phyloP scores from a whole-genome alignment of 2,329 filamentous ascomycete genomes.

The Lachnellula suecica region DNA sequence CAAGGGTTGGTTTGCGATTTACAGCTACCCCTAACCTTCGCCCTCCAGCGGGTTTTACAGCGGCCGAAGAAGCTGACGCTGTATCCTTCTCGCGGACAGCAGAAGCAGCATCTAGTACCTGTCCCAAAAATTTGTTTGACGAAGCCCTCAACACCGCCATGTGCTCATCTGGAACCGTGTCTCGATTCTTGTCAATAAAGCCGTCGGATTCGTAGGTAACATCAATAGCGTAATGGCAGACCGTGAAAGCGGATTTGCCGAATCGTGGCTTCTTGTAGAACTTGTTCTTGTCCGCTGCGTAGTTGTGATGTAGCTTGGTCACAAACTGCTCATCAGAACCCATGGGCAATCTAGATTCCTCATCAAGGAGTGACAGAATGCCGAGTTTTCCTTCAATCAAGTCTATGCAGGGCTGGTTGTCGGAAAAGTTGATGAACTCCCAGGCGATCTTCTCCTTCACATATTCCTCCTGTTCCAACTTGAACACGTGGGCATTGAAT shows the following conservation, averaged over 20 bases:
- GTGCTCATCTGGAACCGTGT: slow-evolving; percentile 97
- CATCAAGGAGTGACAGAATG: slow-evolving; percentile 87
- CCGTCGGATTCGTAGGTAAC: slow-evolving; percentile 99
- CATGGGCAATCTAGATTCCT: slow-evolving; percentile 96
- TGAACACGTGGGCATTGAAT: slow-evolving; percentile 99
- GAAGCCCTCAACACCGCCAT: slow-evolving; percentile 88
- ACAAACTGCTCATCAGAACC: slow-evolving; percentile 97
- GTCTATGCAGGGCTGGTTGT: slow-evolving; percentile 99
- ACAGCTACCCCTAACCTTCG: slow-evolving; percentile 89
- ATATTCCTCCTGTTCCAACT: slow-evolving; percentile 98
- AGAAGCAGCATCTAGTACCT: slow-evolving; percentile 82
- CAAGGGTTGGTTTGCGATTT: slow-evolving; percentile 93
- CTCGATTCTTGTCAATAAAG: slow-evolving; percentile 99
- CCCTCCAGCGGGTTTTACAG: slow-evolving; percentile 78
- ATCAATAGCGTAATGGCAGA: slow-evolving; percentile 97
- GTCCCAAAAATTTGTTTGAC: slow-evolving; percentile 78
- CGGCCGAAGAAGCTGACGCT: slow-evolving; percentile 60
- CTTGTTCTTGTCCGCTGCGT: slow-evolving; percentile 82
- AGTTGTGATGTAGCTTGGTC: slow-evolving; percentile 93
- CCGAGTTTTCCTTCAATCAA: slow-evolving; percentile 96
- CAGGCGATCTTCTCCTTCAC: slow-evolving; percentile 95
- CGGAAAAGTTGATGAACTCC: slow-evolving; percentile 99
- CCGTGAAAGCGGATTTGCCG: slow-evolving; percentile 94
- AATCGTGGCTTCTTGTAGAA: slow-evolving; percentile 99
- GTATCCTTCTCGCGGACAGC: slow-evolving; percentile 87